phyloP scores from a whole-genome alignment of 1,284 basidiomycete genomes.

The Ceratobasidium sp. region DNA sequence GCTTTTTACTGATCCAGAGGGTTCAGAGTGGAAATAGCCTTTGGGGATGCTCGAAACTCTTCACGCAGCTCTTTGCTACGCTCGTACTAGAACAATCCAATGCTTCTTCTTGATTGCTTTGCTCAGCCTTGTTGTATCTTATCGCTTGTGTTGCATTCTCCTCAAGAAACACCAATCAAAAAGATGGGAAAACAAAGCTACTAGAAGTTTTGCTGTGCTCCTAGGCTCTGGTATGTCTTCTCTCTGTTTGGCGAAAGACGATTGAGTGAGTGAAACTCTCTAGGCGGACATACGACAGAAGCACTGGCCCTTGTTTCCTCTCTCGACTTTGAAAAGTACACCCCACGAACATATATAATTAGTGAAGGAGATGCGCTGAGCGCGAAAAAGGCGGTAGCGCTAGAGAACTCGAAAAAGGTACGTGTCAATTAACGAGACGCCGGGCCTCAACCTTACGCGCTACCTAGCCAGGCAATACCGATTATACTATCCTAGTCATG shows the following conservation, averaged over 20 bases:
- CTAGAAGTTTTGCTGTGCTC: constrained; percentile 67
- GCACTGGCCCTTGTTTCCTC: constrained; percentile 82
- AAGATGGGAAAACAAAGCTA: constrained; percentile 41
- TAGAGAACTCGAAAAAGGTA: constrained; percentile 69
- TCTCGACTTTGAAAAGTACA: constrained; percentile 83
- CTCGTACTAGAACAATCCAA: constrained; percentile 6
- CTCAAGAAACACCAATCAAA: not conserved
- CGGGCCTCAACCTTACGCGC: not conserved
- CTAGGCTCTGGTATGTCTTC: constrained; percentile 69
- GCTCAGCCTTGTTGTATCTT: constrained; percentile 32
- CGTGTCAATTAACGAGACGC: not conserved
- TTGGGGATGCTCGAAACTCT: too few species aligned
- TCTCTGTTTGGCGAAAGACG: constrained; percentile 35
- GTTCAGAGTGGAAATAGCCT: too few species aligned
- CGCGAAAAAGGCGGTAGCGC: constrained; percentile 73
- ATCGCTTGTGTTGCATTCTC: constrained; percentile 8
- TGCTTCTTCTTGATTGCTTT: not conserved
- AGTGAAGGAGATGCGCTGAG: constrained; percentile 88
- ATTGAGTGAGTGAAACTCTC: constrained; percentile 6
- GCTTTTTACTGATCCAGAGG: not conserved
- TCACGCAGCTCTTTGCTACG: constrained; percentile 3
- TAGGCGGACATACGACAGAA: constrained; percentile 97
- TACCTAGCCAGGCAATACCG: constrained; percentile 33
- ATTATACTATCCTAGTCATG: constrained; percentile 69
- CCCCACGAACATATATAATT: constrained; percentile 84